These are phyloP conservation scores for Mycena citricolor DNA, from an alignment of 1,284 basidiomycete species.

Conservation along the genomic window DNA sequence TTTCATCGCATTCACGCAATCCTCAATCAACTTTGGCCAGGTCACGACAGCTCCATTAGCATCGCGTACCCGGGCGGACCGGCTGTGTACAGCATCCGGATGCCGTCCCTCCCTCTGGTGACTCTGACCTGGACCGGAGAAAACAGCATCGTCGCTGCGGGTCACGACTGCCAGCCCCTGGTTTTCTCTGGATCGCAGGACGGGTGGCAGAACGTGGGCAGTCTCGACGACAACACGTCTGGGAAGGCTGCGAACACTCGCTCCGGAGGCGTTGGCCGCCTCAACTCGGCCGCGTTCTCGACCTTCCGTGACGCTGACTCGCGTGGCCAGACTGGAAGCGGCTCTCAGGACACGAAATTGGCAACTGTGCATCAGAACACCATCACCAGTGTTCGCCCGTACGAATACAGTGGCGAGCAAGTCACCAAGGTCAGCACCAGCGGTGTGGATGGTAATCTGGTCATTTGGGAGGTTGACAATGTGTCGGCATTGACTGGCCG, in stretches of 20 bases:
- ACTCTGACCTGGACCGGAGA: constrained; percentile 86
- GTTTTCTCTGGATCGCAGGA: constrained; percentile 72
- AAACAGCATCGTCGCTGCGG: constrained; percentile 82
- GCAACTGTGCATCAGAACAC: constrained; percentile 97
- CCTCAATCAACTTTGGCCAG: constrained; percentile 39
- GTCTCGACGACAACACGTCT: constrained; percentile 75
- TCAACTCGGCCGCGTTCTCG: constrained; percentile 95
- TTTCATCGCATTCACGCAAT: neutral
- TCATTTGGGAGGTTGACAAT: constrained; percentile 82
- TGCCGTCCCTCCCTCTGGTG: constrained; percentile 77
- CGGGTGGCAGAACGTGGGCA: constrained; percentile 80
- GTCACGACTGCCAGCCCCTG: constrained; percentile 96
- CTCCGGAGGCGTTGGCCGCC: constrained; percentile 58
- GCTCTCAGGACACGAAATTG: constrained; percentile 66
- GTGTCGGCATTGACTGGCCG: constrained; percentile 43
- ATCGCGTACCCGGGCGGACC: constrained; percentile 85
- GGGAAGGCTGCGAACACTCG: constrained; percentile 47
- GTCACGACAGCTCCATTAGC: constrained; percentile 89
- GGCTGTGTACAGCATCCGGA: constrained; percentile 70
- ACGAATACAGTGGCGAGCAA: constrained; percentile 61
- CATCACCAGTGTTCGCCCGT: constrained; percentile 87
- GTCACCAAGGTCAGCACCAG: constrained; percentile 85
- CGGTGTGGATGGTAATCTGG: constrained; percentile 94
- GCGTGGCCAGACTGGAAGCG: constrained; percentile 64
- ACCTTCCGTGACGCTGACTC: constrained; percentile 93